Percentiles rank a stretch among this genome's conserved stretches.
phyloP scores from a whole-genome alignment of 768 basidiomycete genomes.

The Nevesoporus exiguus region DNA sequence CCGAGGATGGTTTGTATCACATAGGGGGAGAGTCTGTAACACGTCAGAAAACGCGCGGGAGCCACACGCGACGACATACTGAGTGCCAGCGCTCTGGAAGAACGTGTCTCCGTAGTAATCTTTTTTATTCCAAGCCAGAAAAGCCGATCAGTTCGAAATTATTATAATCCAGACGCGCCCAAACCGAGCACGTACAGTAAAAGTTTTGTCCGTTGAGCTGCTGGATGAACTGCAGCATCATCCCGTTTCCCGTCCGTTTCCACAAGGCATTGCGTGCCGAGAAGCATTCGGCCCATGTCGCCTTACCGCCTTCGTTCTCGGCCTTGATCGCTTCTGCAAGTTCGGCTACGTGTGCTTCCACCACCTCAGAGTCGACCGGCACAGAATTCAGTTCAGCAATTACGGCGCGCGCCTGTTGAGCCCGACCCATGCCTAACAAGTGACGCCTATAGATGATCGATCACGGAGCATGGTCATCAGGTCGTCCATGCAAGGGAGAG shows the following conservation, averaged over 20 bases:
- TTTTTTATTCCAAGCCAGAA: background rate
- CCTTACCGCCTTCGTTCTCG: constrained; percentile 16
- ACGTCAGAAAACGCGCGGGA: background rate
- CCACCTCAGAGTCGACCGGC: constrained; percentile 10
- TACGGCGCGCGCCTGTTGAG: constrained; percentile 9
- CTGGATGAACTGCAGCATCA: constrained; percentile 17
- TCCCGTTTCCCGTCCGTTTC: constrained; percentile 17
- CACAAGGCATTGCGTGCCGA: constrained; percentile 16
- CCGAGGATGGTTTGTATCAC: constrained; percentile 72
- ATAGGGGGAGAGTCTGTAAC: constrained; percentile 54
- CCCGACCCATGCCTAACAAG: background rate
- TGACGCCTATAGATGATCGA: constrained; percentile 5
- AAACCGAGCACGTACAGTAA: constrained; percentile 9
- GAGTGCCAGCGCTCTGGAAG: constrained; percentile 56
- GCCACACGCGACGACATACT: constrained; percentile 33
- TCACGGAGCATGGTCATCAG: background rate
- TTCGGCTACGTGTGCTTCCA: constrained; percentile 11
- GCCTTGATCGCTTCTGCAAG: constrained; percentile 15
- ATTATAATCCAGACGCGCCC: too few species aligned
- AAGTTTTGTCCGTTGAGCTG: constrained; percentile 17
- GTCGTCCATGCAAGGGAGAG: background rate
- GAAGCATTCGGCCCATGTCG: constrained; percentile 16
- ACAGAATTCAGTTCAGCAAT: constrained; percentile 16
- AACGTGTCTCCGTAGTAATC: constrained; percentile 19
- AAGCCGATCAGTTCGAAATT: too few species aligned